phyloP scores from a whole-genome alignment of 2,329 filamentous ascomycete species.

The Penicillium sp. region DNA sequence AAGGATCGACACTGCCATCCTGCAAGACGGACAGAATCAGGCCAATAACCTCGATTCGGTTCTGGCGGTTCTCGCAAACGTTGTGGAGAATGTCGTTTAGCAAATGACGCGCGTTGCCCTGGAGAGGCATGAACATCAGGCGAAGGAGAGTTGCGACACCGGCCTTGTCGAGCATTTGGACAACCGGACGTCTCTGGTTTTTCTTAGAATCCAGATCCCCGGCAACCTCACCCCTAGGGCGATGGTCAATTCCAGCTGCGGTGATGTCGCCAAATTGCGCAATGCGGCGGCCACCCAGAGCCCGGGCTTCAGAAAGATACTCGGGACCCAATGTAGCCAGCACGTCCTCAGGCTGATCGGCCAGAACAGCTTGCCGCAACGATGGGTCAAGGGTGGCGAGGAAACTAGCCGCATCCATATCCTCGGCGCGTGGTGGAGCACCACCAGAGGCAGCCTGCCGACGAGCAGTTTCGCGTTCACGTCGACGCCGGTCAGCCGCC shows the following conservation, averaged over 20 bases:
- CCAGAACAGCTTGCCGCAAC: constrained; percentile 80
- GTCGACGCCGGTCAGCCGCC: constrained; percentile 80
- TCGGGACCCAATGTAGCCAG: constrained; percentile 82
- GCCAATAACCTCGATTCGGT: constrained; percentile 88
- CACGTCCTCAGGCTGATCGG: constrained; percentile 89
- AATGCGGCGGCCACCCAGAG: constrained; percentile 61
- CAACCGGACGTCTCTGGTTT: constrained; percentile 74
- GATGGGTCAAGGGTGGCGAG: constrained; percentile 84
- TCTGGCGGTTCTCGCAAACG: constrained; percentile 95
- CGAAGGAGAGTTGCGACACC: constrained; percentile 94
- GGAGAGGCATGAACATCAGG: constrained; percentile 97
- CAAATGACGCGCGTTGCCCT: constrained; percentile 79
- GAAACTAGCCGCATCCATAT: constrained; percentile 93
- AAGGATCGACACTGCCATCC: constrained; percentile 90
- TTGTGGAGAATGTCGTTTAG: constrained; percentile 87
- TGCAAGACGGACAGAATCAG: constrained; percentile 91
- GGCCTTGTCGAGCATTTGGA: constrained; percentile 96
- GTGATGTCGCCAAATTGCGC: constrained; percentile 54
- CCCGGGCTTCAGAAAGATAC: constrained; percentile 81
- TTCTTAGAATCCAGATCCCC: constrained; percentile 60
- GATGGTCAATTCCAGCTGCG: constrained; percentile 37
- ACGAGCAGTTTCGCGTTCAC: constrained; percentile 79
- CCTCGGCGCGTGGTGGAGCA: constrained; percentile 61
- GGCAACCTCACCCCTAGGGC: constrained; percentile 37
- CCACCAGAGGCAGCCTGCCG: constrained; percentile 58